Percentiles rank a stretch among this genome's conserved stretches.
Conservation (phyloP, 306 rosid genomes). For the Vigna trinervia region DNA sequence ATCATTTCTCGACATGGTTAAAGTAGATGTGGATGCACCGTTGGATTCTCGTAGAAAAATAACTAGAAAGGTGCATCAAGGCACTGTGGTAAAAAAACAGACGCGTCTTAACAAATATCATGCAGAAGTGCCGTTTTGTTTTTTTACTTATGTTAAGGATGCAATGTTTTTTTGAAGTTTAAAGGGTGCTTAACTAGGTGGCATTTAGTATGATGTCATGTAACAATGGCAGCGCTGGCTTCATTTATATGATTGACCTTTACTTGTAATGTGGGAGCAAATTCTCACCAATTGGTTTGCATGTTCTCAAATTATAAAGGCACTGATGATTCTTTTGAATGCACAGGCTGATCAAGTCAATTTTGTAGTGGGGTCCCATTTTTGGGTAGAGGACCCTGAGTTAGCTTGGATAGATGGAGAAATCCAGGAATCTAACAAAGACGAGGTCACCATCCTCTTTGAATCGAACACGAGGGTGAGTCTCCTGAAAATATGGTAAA, state of each 20-base stretch:
- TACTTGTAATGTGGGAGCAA: conserved; percentile 1
- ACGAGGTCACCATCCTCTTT: conserved; percentile 54
- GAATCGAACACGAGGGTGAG: conserved; percentile 71
- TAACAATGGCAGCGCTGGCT: background rate
- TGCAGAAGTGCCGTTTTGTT: background rate
- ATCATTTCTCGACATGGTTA: conserved; percentile 8
- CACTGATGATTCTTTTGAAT: conserved; percentile 45
- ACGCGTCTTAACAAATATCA: conserved; percentile 2
- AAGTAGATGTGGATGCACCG: background rate
- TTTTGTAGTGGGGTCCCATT: conserved; percentile 66
- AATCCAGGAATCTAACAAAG: conserved; percentile 58
- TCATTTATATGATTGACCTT: conserved; percentile 17
- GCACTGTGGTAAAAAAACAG: background rate
- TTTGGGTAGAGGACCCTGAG: conserved; percentile 84
- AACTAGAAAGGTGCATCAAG: background rate
- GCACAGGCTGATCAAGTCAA: conserved; percentile 66
- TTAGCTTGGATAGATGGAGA: conserved; percentile 88
- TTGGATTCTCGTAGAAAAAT: background rate
- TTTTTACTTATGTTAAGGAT: background rate
- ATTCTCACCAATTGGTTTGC: background rate
- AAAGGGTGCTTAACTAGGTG: background rate
- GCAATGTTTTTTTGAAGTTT: background rate
- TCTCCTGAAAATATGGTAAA: conserved; percentile 28
- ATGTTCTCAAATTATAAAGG: background rate
- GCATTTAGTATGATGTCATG: conserved; percentile 5